These are phyloP conservation scores for Scenedesmus sp. DNA, from an alignment of 163 green algal genomes.

Conservation along the genomic window DNA sequence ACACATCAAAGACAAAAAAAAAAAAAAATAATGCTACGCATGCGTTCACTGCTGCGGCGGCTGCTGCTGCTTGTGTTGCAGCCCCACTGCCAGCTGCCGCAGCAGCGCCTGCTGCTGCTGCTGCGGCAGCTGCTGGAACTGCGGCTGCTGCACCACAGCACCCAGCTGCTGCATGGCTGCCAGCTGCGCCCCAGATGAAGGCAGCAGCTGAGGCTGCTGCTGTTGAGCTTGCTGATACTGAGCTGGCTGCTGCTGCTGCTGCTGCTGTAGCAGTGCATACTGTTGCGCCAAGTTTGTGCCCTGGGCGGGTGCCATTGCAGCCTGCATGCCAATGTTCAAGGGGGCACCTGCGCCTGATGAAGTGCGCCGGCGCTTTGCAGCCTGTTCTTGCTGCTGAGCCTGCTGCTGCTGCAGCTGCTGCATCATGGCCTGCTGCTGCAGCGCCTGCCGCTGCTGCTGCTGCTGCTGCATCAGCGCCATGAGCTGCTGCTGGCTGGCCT, in stretches of 20 bases:
- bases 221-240: neutral
- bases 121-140: neutral
- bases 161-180: neutral
- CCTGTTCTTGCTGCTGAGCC: neutral
- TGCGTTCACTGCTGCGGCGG: no score
- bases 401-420: constrained; percentile 19
- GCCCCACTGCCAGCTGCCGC: constrained; percentile 1
- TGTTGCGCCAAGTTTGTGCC: constrained; percentile 1
- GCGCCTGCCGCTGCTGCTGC: neutral
- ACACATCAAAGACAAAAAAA: no score
- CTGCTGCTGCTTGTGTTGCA: neutral
- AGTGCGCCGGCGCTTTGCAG: constrained; percentile 4
- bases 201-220: neutral
- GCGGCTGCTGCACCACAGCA: neutral
- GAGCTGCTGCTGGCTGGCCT: neutral
- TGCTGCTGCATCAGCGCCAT: neutral
- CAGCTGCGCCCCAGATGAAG: neutral
- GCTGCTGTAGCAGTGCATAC: neutral
- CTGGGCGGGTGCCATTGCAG: constrained; percentile 3
- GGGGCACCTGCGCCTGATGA: neutral
- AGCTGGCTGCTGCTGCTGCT: neutral
- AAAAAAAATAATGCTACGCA: no score
- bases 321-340: neutral
- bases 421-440: neutral
- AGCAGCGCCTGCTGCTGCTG: constrained; percentile 25